Evolutionary conservation across 441 rosid genomes (phyloP).

Genomic region (Populus hybrid): DNA sequence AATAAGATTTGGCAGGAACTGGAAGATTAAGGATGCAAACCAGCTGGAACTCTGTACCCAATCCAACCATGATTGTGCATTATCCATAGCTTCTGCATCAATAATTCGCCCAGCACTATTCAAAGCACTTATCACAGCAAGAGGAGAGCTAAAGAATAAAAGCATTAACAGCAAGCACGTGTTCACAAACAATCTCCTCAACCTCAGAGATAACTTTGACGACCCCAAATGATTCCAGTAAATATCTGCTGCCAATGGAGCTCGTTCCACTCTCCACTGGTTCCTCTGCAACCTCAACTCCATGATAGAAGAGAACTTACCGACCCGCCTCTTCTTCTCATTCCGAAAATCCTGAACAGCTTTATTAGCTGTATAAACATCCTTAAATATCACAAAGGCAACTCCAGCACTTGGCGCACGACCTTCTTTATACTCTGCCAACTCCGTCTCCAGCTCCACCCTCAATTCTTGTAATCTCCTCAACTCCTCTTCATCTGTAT

Average conservation of each 20-base stretch:
- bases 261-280: constrained; percentile 97
- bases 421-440: constrained; percentile 75
- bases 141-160: constrained; percentile 89
- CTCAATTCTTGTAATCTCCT: constrained; percentile 74
- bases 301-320: constrained; percentile 79
- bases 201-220: constrained; percentile 60
- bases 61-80: constrained; percentile 80
- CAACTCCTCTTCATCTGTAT: constrained; percentile 70
- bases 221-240: constrained; percentile 96
- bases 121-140: constrained; percentile 78
- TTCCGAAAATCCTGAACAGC: constrained; percentile 82
- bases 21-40: constrained; percentile 86
- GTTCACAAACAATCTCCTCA: constrained; percentile 77
- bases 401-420: constrained; percentile 87
- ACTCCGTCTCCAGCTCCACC: constrained; percentile 65
- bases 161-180: constrained; percentile 77
- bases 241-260: constrained; percentile 90
- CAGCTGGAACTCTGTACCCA: constrained; percentile 96
- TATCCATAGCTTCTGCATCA: constrained; percentile 89
- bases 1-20: constrained; percentile 87
- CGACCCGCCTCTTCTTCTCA: constrained; percentile 73
- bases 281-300: constrained; percentile 88
- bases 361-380: constrained; percentile 89
- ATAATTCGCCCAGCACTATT: constrained; percentile 82
- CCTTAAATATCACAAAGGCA: constrained; percentile 91